These are phyloP conservation scores for Kodamaea derodonti DNA, from an alignment of 1,139 yeast species.

Conservation along the genomic window DNA sequence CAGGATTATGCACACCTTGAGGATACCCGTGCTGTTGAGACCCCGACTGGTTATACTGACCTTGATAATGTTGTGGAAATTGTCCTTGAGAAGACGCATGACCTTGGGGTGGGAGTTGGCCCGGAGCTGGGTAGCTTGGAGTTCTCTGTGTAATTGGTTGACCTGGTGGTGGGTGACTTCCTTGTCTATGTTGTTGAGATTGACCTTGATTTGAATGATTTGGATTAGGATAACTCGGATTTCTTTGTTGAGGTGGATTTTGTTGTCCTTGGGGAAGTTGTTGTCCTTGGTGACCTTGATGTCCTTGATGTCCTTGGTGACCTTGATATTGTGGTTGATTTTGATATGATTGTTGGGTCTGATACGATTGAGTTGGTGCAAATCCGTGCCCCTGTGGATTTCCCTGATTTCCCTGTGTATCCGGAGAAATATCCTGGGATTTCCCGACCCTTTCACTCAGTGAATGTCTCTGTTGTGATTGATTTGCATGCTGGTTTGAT, in stretches of 20 bases:
- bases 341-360: no score
- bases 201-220: no score
- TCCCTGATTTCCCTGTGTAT: not conserved
- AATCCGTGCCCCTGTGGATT: not conserved
- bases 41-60: no score
- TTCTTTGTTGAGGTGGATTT: not conserved
- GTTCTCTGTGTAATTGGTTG: not conserved
- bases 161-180: not conserved
- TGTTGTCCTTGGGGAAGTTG: slow-evolving; percentile 1
- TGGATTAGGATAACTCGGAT: not conserved
- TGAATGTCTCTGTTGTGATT: slow-evolving; percentile 3
- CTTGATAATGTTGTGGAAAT: not conserved
- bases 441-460: not conserved
- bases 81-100: not conserved
- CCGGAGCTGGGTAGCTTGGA: not conserved
- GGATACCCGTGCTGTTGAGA: no score
- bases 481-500: slow-evolving; percentile 9
- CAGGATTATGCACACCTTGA: no score
- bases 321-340: slow-evolving; percentile 6
- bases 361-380: no score
- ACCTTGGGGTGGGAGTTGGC: not conserved
- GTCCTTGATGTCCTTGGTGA: slow-evolving; percentile 3
- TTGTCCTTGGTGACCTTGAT: slow-evolving; percentile 2
- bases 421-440: not conserved
- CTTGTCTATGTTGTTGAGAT: not conserved